Percentiles rank a stretch among this genome's conserved stretches.
phyloP scores from a whole-genome alignment of 1,284 basidiomycete genomes.

The Boletus sp. region DNA sequence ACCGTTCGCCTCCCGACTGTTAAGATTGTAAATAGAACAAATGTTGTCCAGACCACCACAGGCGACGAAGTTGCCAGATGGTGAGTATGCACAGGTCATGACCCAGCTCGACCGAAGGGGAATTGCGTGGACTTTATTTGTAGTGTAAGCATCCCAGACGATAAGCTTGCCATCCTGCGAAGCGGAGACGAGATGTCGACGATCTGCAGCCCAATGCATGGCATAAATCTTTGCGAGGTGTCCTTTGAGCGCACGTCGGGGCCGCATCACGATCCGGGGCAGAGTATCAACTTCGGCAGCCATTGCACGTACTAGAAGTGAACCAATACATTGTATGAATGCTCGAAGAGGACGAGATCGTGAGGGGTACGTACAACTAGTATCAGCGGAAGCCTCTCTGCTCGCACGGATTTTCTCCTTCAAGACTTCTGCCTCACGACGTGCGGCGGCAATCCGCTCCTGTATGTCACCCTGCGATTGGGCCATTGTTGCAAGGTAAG shows the following conservation, averaged over 20 bases:
- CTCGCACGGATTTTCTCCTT: constrained; percentile 98
- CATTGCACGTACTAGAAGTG: constrained; percentile 84
- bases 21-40: constrained; percentile 96
- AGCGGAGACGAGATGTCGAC: constrained; percentile 96
- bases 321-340: constrained; percentile 25
- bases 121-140: constrained; percentile 99
- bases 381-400: constrained; percentile 95
- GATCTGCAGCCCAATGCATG: constrained; percentile 98
- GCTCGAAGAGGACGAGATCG: not conserved
- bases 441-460: constrained; percentile 93
- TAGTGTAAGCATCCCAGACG: constrained; percentile 99
- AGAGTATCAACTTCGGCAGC: constrained; percentile 94
- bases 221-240: constrained; percentile 99
- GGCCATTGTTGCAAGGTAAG: constrained; percentile 54
- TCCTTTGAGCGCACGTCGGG: constrained; percentile 91
- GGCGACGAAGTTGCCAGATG: constrained; percentile 95
- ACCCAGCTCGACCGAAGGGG: constrained; percentile 98
- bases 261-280: constrained; percentile 95
- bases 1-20: constrained; percentile 70
- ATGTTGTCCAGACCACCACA: constrained; percentile 99
- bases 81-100: constrained; percentile 99
- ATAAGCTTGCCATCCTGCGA: constrained; percentile 99
- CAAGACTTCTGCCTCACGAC: constrained; percentile 93
- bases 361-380: constrained; percentile 71
- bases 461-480: constrained; percentile 87